Conservation (phyloP, 2,329 filamentous ascomycete species). For the Sporothrix luriei region DNA sequence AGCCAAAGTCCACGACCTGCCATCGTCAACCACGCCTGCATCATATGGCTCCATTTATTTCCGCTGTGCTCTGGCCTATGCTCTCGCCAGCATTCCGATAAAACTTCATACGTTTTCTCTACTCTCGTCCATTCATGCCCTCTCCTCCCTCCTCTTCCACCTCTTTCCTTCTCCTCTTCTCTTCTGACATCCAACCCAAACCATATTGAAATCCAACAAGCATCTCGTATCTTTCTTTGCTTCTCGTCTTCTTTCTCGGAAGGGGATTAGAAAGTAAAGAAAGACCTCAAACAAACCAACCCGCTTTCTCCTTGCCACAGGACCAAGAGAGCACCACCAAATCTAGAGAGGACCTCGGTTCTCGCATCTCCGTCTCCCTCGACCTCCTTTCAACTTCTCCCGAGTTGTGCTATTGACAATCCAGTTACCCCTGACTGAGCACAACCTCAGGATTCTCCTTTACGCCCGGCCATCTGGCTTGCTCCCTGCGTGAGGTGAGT, state of each 20-base stretch:
- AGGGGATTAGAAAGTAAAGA: constrained; percentile 16
- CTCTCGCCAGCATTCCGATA: constrained; percentile 35
- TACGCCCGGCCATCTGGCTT: constrained; percentile 77
- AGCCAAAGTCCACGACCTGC: constrained; percentile 16
- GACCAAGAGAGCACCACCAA: constrained; percentile 13
- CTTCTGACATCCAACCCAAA: background rate
- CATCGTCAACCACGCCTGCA: constrained; percentile 30
- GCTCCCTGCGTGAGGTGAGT: constrained; percentile 79
- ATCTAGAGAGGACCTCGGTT: constrained; percentile 13
- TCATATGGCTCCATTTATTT: constrained; percentile 9
- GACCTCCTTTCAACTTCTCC: constrained; percentile 10
- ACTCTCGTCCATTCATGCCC: constrained; percentile 12
- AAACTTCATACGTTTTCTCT: constrained; percentile 31
- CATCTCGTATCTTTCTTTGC: constrained; percentile 18
- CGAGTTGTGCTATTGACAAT: constrained; percentile 32
- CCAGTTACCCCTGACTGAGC: constrained; percentile 54
- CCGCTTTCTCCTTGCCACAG: constrained; percentile 22
- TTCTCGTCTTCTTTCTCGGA: constrained; percentile 18
- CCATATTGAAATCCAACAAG: constrained; percentile 8
- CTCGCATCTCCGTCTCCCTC: constrained; percentile 35
- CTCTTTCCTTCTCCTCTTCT: constrained; percentile 1
- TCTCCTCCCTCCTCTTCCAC: background rate
- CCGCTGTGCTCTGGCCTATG: constrained; percentile 2
- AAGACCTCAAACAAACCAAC: constrained; percentile 12
- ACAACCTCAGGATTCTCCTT: constrained; percentile 46